Base-by-base conservation (phyloP, 495 filamentous ascomycete genomes). In the Evansstolkia leycettana region DNA sequence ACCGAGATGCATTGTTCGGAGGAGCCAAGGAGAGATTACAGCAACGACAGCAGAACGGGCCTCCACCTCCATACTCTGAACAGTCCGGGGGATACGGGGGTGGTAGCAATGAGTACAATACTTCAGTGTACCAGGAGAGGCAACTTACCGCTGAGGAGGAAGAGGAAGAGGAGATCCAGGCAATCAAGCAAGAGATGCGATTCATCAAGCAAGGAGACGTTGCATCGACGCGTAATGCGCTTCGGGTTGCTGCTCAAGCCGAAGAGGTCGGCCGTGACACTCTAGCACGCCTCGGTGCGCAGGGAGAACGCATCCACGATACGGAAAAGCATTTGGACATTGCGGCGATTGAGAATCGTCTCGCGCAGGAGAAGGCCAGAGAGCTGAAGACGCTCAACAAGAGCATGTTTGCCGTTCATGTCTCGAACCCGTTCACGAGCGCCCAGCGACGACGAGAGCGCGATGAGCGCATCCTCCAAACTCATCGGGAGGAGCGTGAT, bases 391-490 rank as follows among this genome's bases (percentile, higher is more conserved):
- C 67, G 0, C 60, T 80, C 6, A 93, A 88, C 47, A 69, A 76
- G 43, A 80, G 73, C 58, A 89, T 92, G 85, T 89, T 90, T 41
- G 78, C 79, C 1, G 67, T 84, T 13, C 78, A 84, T 40, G 72
- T 85, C 10, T 67, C 62, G 12, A 88, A 87, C 43, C 81, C 81
- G 0, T 82, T 86, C 43, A 84, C 77, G 2, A 65, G 62, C 25
- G 62, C 66, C 13, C 61, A 61, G 31, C 69, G 76, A 14, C 66
- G 61, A 3, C 62, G 67, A 14, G 73, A 73, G 26, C 66, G 70
- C 28, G 82, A 89, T 39, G 59, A 70, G 28, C 59, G 67, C 29
- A 62, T 79, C 24, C 43, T 85, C 28, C 73, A 73, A 17, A 72
- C 70, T 30, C 74, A 84, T 45, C 69, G 68, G 8, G 32, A 51